A percentile compares a stretch with the other conserved stretches of the same genome.
These are phyloP conservation scores for Didymella arachidicola DNA, from an alignment of 2,329 filamentous ascomycete genomes.

Conservation along the genomic window DNA sequence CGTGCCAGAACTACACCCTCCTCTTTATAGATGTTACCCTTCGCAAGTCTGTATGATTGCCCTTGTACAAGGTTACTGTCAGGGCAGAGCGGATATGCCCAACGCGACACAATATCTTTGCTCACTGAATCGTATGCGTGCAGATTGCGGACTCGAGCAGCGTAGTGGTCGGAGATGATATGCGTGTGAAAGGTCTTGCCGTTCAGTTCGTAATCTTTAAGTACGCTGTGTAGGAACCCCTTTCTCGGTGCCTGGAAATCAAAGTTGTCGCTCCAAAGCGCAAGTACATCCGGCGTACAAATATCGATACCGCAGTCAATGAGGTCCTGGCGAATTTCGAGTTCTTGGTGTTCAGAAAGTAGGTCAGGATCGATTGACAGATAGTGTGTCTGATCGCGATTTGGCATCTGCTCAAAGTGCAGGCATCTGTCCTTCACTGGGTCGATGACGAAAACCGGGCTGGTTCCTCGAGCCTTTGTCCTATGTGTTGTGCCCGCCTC, in stretches of 20 bases:
- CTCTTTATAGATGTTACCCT: slow-evolving; percentile 78
- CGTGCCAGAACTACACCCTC: slow-evolving; percentile 76
- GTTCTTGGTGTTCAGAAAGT: slow-evolving; percentile 74
- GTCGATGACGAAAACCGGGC: slow-evolving; percentile 87
- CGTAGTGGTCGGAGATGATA: slow-evolving; percentile 82
- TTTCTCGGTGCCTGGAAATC: slow-evolving; percentile 90
- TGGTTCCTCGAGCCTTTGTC: slow-evolving; percentile 77
- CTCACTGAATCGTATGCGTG: slow-evolving; percentile 90
- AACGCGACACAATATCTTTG: slow-evolving; percentile 83
- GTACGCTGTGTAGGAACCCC: slow-evolving; percentile 88
- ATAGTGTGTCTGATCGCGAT: slow-evolving; percentile 69
- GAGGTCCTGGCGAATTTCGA: slow-evolving; percentile 85
- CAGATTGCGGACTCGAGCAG: slow-evolving; percentile 83
- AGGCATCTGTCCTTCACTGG: slow-evolving; percentile 80
- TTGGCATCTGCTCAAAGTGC: slow-evolving; percentile 91
- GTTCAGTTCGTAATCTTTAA: slow-evolving; percentile 97
- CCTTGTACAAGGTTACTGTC: slow-evolving; percentile 84
- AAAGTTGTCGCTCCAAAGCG: slow-evolving; percentile 96
- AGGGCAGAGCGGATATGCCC: slow-evolving; percentile 88
- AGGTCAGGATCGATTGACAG: slow-evolving; percentile 80
- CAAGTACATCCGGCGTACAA: slow-evolving; percentile 93
- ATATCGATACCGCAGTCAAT: slow-evolving; percentile 97
- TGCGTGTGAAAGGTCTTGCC: slow-evolving; percentile 96
- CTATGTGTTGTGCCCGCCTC: slow-evolving; percentile 78
- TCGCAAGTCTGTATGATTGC: slow-evolving; percentile 76